Base-by-base conservation (phyloP, 2,329 filamentous ascomycete genomes). In the Pleoardoris graminearum region DNA sequence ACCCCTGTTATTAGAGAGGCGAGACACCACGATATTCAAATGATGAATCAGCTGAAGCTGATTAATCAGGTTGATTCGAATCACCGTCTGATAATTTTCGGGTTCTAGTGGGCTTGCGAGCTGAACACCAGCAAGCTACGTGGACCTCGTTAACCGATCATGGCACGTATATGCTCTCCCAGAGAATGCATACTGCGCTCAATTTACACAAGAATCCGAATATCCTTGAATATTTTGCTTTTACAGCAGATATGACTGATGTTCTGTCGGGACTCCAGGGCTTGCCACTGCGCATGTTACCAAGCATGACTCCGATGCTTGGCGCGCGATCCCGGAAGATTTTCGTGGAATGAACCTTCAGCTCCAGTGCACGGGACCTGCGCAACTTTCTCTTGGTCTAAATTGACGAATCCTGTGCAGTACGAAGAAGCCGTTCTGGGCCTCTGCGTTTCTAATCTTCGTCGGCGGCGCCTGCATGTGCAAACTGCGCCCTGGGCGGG, bases 361-460 rank as follows among this genome's bases (percentile, higher is more conserved):
- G 52, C 19, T 23, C 41, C 27, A 16, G 49, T 44, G 54, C 59
- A 60, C 53, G 51, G 46, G 59, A 61, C 57, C 55, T 11, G 48
- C 53, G 46, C 37, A 38, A 48, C 30, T 35, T 50, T 57, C 38
- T 38, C 43, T 47, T 23, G 33, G 42, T 4, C 14, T 22, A 6
- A n/a, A 41, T 37, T 50, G 49, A 50, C 51, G 46, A 53, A 55
- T 59, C 49, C 25, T 14, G 37, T 35, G 29, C 39, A 23, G 14
- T 37, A 44, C 25, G 33, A 48, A 11, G 49, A 30, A 23, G 23
- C 21, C 22, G 50, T 17, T 30, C 33, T 14, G 25, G 41, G 32
- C n/a, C n/a, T n/a, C n/a, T n/a, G n/a, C n/a, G n/a, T n/a, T n/a
- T 16, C 44, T 19, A 14, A 35, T 10, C 8, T 19, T 29, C n/a